Evolutionary conservation across 1,284 basidiomycete species (phyloP).

Genomic region (Papiliotrema fonsecae): DNA sequence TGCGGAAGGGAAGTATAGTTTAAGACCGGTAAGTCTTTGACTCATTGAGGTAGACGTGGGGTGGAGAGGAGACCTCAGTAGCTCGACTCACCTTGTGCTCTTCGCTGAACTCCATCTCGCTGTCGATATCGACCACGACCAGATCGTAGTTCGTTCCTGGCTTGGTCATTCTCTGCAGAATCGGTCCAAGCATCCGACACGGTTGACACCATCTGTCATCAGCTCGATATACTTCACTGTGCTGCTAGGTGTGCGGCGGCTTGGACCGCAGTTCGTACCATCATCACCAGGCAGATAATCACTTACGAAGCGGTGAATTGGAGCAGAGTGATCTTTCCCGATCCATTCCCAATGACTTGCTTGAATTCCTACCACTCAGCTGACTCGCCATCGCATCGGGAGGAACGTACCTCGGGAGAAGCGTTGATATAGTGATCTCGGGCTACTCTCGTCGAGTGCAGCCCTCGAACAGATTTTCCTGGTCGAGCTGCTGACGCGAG

Average conservation of each 20-base stretch:
- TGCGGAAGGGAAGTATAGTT: too few species aligned
- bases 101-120: conserved; percentile 39
- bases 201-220: conserved; percentile 45
- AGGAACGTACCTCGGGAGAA: conserved; percentile 15
- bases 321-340: conserved; percentile 40
- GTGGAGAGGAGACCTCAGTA: neutral
- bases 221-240: too few species aligned
- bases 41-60: too few species aligned
- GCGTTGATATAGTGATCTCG: conserved; percentile 33
- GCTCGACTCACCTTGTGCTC: conserved; percentile 39
- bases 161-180: conserved; percentile 38
- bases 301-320: conserved; percentile 47
- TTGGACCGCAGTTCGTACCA: too few species aligned
- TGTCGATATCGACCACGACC: conserved; percentile 45
- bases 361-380: conserved; percentile 21
- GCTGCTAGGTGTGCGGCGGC: too few species aligned
- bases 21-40: too few species aligned
- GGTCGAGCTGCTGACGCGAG: conserved; percentile 50
- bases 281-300: too few species aligned
- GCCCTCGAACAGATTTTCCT: neutral
- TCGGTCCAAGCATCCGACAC: conserved; percentile 44
- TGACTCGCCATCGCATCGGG: neutral
- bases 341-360: conserved; percentile 17
- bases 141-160: conserved; percentile 38
- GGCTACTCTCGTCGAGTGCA: conserved; percentile 16